Base-by-base conservation (phyloP, 106 monocot species). In the Allium fistulosum region DNA sequence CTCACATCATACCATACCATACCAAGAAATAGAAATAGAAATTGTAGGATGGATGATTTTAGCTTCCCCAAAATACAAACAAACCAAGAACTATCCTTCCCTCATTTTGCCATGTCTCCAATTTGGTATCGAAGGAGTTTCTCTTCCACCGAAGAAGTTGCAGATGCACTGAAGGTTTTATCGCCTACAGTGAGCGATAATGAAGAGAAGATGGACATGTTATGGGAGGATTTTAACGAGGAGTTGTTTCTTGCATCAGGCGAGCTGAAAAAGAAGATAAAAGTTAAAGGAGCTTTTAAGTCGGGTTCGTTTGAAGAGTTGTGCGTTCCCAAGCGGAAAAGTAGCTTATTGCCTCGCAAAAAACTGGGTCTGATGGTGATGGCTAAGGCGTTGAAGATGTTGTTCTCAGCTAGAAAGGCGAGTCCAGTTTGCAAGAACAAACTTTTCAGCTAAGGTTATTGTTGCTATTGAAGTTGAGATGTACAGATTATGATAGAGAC, bases 221-320 rank as follows among this genome's bases (percentile, higher is more conserved):
- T 83, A 12, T 83, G 83, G 83, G 83, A 83, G 71, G 83, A 79
- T 58, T 79, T 83, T 71, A 83, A 83, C 13, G 83, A 83, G 18
- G 83, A 83, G 67, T 15, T 55, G 11, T 2, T 11, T 55, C 53
- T 66, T 5, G 51, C 8, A 4, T 57, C 61, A 9, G 7, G 47
- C 46, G 63, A 69, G 45, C 49, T 10, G 52, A 72, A 59, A 26
- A 22, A 47, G 68, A 17, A 66, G 53, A 22, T 22, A 22, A 53
- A 57, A 15, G 53, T 15, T 9, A 1, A 22, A 10, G 8, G 9
- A 22, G 59, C 3, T 18, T 15, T 22, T 9, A 55, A 18, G 17
- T 18, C 59, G 0, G 59, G 22, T 55, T 12, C 53, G 3, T 3
- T 15, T 59, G 11, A 14, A 37, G 56, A 12, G 14, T 16, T 76